Evolutionary conservation across 768 basidiomycete species (phyloP).

Genomic region (Hericium rajendrae): DNA sequence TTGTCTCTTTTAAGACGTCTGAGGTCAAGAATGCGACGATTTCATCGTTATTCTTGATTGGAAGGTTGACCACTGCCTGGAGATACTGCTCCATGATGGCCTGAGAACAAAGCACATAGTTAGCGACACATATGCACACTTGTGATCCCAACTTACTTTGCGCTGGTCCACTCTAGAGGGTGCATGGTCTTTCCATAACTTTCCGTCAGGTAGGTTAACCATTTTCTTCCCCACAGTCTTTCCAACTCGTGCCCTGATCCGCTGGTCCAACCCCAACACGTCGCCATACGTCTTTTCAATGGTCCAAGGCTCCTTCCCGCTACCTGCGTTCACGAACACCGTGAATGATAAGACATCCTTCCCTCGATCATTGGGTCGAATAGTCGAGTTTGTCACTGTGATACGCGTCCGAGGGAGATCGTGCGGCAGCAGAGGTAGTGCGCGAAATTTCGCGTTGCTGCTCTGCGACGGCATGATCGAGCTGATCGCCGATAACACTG

Average conservation of each 20-base stretch:
- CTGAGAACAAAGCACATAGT: constrained; percentile 25
- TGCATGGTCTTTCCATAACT: constrained; percentile 93
- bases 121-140: neutral
- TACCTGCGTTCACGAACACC: constrained; percentile 62
- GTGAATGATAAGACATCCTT: constrained; percentile 90
- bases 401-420: constrained; percentile 71
- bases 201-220: constrained; percentile 76
- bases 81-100: constrained; percentile 78
- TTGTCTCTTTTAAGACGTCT: constrained; percentile 71
- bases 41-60: constrained; percentile 81
- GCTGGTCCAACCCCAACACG: constrained; percentile 77
- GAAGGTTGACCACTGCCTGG: constrained; percentile 70
- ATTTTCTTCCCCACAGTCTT: constrained; percentile 73
- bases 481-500: constrained; percentile 8
- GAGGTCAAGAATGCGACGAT: constrained; percentile 88
- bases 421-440: constrained; percentile 55
- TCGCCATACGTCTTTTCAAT: constrained; percentile 94
- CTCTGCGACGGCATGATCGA: constrained; percentile 17
- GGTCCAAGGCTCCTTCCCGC: constrained; percentile 65
- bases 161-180: constrained; percentile 94
- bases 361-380: constrained; percentile 81
- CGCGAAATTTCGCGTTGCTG: constrained; percentile 45
- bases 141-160: constrained; percentile 50
- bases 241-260: constrained; percentile 47
- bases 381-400: constrained; percentile 69